phyloP scores from a whole-genome alignment of 352 stramenopile genomes.

The Phytopythium mirpurense region DNA sequence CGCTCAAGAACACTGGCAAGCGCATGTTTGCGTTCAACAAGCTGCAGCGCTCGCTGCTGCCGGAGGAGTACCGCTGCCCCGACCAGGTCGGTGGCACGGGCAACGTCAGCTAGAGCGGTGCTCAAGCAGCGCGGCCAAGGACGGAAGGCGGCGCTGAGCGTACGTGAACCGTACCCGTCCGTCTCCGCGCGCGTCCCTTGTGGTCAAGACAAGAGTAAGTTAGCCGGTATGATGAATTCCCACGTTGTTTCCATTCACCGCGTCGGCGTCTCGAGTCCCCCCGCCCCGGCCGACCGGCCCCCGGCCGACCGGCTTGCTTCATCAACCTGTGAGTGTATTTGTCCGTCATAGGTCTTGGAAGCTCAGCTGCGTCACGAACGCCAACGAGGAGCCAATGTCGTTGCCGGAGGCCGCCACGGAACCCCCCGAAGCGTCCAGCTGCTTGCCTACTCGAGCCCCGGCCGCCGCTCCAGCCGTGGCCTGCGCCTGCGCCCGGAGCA shows the following conservation, averaged over 20 bases:
- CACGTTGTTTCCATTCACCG: neutral
- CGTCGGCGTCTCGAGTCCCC: neutral
- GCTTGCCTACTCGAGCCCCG: slow-evolving; percentile 9
- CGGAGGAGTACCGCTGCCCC: slow-evolving; percentile 82
- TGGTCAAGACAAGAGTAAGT: slow-evolving; percentile 7
- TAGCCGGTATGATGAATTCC: slow-evolving; percentile 5
- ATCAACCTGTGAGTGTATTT: neutral
- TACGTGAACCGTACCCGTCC: slow-evolving; percentile 1
- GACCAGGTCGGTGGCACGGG: slow-evolving; percentile 78
- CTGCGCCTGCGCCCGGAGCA: slow-evolving; percentile 18
- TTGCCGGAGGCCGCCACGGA: neutral
- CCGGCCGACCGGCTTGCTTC: no score
- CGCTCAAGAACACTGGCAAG: slow-evolving; percentile 88
- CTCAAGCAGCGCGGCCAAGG: no score
- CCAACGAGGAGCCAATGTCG: slow-evolving; percentile 40
- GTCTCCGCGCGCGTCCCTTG: neutral
- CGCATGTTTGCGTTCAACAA: slow-evolving; percentile 88
- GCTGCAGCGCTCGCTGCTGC: slow-evolving; percentile 80
- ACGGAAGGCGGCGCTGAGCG: neutral
- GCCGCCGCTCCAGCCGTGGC: slow-evolving; percentile 19
- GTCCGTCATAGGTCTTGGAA: slow-evolving; percentile 56
- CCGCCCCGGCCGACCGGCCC: no score
- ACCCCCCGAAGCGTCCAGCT: slow-evolving; percentile 7
- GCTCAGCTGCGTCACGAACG: slow-evolving; percentile 67
- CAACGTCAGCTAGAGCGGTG: slow-evolving; percentile 84